These are phyloP conservation scores for Trichopus zeylanicus DNA, from an alignment of 116 monocot genomes.

Conservation along the genomic window DNA sequence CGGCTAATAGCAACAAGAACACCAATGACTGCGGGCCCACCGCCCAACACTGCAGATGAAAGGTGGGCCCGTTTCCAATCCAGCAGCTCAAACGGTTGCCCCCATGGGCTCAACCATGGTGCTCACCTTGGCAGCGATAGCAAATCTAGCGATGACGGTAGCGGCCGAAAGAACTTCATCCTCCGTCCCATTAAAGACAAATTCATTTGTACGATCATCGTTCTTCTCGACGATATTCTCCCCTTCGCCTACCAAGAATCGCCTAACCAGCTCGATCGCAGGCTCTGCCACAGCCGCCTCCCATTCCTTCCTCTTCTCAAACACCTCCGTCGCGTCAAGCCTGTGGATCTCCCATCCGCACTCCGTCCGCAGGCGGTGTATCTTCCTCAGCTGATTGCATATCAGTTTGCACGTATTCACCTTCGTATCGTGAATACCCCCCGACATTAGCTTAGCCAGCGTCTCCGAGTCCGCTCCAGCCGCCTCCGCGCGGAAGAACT, in stretches of 20 bases:
- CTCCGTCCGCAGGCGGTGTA: slow-evolving; percentile 16
- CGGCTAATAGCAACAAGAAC: too few species aligned
- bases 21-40: too few species aligned
- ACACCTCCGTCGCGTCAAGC: slow-evolving; percentile 37
- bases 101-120: too few species aligned
- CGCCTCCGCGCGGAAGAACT: slow-evolving; percentile 23
- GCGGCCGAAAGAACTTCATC: too few species aligned
- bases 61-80: too few species aligned
- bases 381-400: slow-evolving; percentile 35
- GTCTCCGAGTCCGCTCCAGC: background rate
- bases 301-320: slow-evolving; percentile 23
- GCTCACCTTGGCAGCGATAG: too few species aligned
- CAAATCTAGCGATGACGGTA: too few species aligned
- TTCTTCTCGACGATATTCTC: background rate
- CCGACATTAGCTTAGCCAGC: slow-evolving; percentile 10
- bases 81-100: too few species aligned
- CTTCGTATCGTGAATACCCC: slow-evolving; percentile 39
- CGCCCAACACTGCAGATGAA: too few species aligned
- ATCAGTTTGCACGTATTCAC: slow-evolving; percentile 45
- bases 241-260: slow-evolving; percentile 9
- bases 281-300: slow-evolving; percentile 22
- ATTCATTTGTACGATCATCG: background rate
- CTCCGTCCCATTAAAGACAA: too few species aligned
- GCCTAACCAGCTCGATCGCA: slow-evolving; percentile 6
- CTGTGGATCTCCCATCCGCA: slow-evolving; percentile 37